These are phyloP conservation scores for Veloboletus limbatus DNA, from an alignment of 1,284 basidiomycete species.

Conservation along the genomic window DNA sequence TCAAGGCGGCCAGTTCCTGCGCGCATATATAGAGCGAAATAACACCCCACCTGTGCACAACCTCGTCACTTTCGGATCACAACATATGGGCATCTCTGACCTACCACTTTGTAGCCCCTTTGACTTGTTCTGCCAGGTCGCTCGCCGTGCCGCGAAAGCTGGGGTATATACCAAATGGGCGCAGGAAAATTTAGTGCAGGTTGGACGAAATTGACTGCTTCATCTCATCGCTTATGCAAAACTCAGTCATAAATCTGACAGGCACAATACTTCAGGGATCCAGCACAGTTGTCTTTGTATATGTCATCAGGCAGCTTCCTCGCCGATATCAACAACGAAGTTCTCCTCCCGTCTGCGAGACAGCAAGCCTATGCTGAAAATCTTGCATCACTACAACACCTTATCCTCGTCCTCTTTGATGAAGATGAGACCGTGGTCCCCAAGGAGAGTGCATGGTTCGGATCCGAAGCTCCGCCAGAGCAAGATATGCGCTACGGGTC, in stretches of 20 bases:
- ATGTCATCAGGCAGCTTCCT: constrained; percentile 69
- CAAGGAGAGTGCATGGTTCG: constrained; percentile 84
- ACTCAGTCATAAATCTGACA: constrained; percentile 31
- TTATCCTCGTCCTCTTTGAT: constrained; percentile 67
- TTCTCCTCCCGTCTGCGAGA: constrained; percentile 35
- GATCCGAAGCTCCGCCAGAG: constrained; percentile 52
- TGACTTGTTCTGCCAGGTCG: constrained; percentile 77
- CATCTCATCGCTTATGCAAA: background rate
- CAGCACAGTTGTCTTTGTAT: constrained; percentile 71
- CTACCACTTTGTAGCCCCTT: constrained; percentile 68
- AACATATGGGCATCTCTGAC: constrained; percentile 84
- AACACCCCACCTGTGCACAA: constrained; percentile 78
- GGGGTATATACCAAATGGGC: constrained; percentile 85
- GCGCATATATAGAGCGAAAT: constrained; percentile 86
- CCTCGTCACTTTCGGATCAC: constrained; percentile 86
- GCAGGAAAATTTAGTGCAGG: constrained; percentile 79
- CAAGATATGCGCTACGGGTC: constrained; percentile 27
- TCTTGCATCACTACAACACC: constrained; percentile 53
- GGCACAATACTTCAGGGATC: constrained; percentile 95
- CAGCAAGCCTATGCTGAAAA: constrained; percentile 64
- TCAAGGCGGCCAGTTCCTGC: constrained; percentile 91
- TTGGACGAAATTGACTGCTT: constrained; percentile 26
- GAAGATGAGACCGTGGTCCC: constrained; percentile 78
- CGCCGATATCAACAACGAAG: constrained; percentile 74
- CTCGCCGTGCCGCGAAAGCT: constrained; percentile 65